Evolutionary conservation across 2,329 filamentous ascomycete genomes (phyloP), one percentile per base, ranked within the genome.

Genomic region (Passalora sequoiae): DNA sequence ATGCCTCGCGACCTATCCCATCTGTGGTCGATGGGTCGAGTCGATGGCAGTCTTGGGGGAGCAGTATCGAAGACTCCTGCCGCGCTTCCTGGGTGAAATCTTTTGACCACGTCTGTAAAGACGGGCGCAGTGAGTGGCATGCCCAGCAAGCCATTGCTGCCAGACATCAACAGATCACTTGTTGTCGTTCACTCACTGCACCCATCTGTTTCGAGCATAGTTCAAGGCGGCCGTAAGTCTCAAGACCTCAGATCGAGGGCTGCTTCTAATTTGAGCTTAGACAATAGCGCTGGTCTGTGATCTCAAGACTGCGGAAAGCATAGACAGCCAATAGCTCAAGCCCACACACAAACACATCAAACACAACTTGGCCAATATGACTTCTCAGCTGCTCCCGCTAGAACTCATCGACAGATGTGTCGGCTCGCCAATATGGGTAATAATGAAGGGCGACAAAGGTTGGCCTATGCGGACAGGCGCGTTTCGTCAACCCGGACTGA

Each of bases 401-500:
- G 92, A 98, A 70, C 81, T 98, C 64, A 97, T 98, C 68, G 92
- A 98, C 74, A 96, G 96, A 70, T 98, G 92, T 66, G 89, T 98
- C 55, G 92, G 92, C 50, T 97, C 89, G 42, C 85, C 84, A 60
- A 97, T 98, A 67, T 96, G 91, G 89, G 89, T 98, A 52, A 81
- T 98, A 60, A 98, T 98, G 92, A 98, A 98, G 71, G 88, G 89
- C 55, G 92, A 97, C 65, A 97, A 96, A 75, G 92, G 92, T 94
- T 70, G 25, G 65, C 49, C 29, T 28, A 20, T 20, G 16, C 29
- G 3, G 32, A 8, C 13, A 31, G 12, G 21, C 9, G 21, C 12
- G n/a, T 5, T 27, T 4, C 16, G 28, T 8, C 4, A 4, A n/a
- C 24, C 10, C 25, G 6, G 37, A 33, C 38, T 51, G 27, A 47